A percentile compares a stretch with the other conserved stretches of the same genome.
Evolutionary conservation across 2,329 filamentous ascomycete species (phyloP).

Genomic region (Aspergillus japonicus): DNA sequence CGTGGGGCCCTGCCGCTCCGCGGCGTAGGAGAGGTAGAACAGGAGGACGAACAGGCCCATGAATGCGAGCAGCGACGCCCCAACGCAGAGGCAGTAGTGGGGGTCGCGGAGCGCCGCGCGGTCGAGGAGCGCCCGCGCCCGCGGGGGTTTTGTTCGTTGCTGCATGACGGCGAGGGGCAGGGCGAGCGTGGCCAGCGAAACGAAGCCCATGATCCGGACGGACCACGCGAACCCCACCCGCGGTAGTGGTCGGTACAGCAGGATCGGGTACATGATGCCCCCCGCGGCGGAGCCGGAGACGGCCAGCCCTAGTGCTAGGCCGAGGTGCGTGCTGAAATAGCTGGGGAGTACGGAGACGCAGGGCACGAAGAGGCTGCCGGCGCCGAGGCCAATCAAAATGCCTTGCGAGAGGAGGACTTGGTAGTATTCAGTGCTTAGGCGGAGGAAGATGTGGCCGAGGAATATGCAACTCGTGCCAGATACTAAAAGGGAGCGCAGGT

Average conservation of each 20-base stretch:
- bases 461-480: constrained; percentile 4
- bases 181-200: background rate
- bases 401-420: constrained; percentile 46
- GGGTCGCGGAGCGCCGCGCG: constrained; percentile 23
- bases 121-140: constrained; percentile 21
- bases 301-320: constrained; percentile 48
- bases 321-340: constrained; percentile 51
- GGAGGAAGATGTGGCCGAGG: constrained; percentile 65
- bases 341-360: constrained; percentile 48
- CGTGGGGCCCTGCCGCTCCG: background rate
- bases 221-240: background rate
- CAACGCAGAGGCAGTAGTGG: constrained; percentile 21
- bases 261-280: constrained; percentile 50
- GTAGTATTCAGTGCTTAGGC: constrained; percentile 54
- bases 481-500: constrained; percentile 11
- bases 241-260: background rate
- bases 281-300: constrained; percentile 52
- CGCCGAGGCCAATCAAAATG: constrained; percentile 10
- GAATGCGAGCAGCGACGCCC: constrained; percentile 21
- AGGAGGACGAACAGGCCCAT: constrained; percentile 32
- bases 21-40: constrained; percentile 34
- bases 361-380: constrained; percentile 43
- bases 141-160: background rate
- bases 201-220: background rate
- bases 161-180: background rate